phyloP scores from a whole-genome alignment of 139 green algal genomes.

The Coelastrella sp. region DNA sequence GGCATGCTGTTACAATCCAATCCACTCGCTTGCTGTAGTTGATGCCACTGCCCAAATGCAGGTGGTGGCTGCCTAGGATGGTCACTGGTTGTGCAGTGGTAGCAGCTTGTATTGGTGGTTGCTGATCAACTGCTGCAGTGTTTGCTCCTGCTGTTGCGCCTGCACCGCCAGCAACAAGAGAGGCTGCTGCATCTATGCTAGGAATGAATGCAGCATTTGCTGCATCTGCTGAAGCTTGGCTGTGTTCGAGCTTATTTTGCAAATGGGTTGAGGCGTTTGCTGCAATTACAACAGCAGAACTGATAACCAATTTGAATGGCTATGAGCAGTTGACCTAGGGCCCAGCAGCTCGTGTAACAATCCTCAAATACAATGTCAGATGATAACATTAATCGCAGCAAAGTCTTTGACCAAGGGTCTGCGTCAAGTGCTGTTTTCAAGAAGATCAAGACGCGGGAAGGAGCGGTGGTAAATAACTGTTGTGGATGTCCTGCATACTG shows the following conservation, averaged over 20 bases:
- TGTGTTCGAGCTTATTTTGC: too few species aligned
- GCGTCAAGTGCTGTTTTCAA: background rate
- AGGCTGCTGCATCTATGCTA: background rate
- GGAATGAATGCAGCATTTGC: too few species aligned
- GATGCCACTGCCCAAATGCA: background rate
- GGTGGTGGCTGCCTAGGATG: background rate
- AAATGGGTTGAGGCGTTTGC: too few species aligned
- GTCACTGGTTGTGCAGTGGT: background rate
- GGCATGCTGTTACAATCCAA: slow-evolving; percentile 13
- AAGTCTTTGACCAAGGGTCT: too few species aligned
- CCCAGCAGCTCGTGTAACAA: too few species aligned
- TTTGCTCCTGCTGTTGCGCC: background rate
- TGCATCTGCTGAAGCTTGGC: too few species aligned
- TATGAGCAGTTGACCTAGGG: too few species aligned
- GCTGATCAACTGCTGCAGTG: background rate
- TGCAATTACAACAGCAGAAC: too few species aligned
- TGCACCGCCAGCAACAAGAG: background rate
- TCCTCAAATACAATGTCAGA: too few species aligned
- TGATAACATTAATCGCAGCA: too few species aligned
- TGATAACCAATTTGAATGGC: too few species aligned
- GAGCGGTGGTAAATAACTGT: background rate
- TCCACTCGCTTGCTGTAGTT: background rate
- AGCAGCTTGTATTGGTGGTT: background rate
- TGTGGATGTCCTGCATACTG: background rate
- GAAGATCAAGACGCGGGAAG: too few species aligned